Evolutionary conservation across 148 eudicot genomes (phyloP).

Genomic region (Rhododendron griersonianum): DNA sequence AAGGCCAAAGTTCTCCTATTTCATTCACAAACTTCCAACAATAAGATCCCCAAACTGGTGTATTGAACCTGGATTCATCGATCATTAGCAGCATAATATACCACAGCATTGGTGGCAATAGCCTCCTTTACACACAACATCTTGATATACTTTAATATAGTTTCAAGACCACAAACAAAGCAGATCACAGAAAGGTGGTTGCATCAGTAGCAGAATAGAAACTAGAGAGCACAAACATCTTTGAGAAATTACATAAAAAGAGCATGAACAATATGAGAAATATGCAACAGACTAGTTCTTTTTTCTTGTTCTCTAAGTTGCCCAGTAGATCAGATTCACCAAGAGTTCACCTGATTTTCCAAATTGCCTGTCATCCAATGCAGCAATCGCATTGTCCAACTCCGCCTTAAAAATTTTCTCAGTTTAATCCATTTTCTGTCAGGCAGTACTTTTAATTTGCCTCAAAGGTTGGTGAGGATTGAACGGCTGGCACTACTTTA

Average conservation of each 20-base stretch:
- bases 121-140: too few relatives aligned
- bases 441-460: background rate
- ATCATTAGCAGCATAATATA: too few relatives aligned
- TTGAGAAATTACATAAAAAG: background rate
- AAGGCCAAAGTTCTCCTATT: too few relatives aligned
- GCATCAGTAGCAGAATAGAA: background rate
- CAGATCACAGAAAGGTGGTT: background rate
- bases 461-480: background rate
- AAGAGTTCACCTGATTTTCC: slow-evolving; percentile 6
- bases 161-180: background rate
- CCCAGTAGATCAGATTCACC: slow-evolving; percentile 35
- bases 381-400: too few relatives aligned
- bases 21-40: too few relatives aligned
- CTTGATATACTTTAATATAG: background rate
- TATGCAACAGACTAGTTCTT: slow-evolving; percentile 55
- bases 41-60: too few relatives aligned
- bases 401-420: slow-evolving; percentile 49
- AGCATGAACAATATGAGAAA: background rate
- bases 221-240: background rate
- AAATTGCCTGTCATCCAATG: too few relatives aligned
- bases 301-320: slow-evolving; percentile 74
- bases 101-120: too few relatives aligned
- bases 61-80: too few relatives aligned
- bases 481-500: too few relatives aligned
- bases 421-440: slow-evolving; percentile 58